Evolutionary conservation across 2,329 filamentous ascomycete genomes (phyloP).

Genomic region (Parascedosporium putredinis): DNA sequence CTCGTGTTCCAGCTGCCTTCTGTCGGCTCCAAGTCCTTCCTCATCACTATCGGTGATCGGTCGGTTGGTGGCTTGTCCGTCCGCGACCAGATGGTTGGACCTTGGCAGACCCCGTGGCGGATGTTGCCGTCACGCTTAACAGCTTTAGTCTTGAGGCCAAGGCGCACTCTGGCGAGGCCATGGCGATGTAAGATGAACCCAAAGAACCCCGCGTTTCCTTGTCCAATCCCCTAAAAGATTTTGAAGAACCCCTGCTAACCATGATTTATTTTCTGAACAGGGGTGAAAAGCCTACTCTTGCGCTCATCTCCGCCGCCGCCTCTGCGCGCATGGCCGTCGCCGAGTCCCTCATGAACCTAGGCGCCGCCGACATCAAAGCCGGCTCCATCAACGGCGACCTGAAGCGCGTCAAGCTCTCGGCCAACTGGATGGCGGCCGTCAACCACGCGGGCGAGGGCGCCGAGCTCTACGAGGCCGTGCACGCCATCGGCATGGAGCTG

Average conservation of each 20-base stretch:
- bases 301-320: slow-evolving; percentile 78
- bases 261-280: no score
- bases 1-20: slow-evolving; percentile 76
- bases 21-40: slow-evolving; percentile 93
- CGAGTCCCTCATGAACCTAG: slow-evolving; percentile 87
- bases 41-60: slow-evolving; percentile 93
- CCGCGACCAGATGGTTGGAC: slow-evolving; percentile 91
- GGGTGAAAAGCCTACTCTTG: slow-evolving; percentile 80
- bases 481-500: slow-evolving; percentile 85
- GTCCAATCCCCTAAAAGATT: no score
- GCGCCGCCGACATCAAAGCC: slow-evolving; percentile 55
- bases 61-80: slow-evolving; percentile 82
- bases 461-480: slow-evolving; percentile 83
- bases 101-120: slow-evolving; percentile 88
- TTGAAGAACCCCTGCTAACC: no score
- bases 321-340: slow-evolving; percentile 95
- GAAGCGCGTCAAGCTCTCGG: slow-evolving; percentile 73
- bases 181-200: slow-evolving; percentile 57
- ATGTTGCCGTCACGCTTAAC: slow-evolving; percentile 85
- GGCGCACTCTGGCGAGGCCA: slow-evolving; percentile 78
- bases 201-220: no score
- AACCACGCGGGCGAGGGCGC: slow-evolving; percentile 88
- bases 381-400: slow-evolving; percentile 52
- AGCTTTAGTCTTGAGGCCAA: slow-evolving; percentile 58
- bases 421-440: slow-evolving; percentile 99